A percentile compares a stretch with the other conserved stretches of the same genome.
Evolutionary conservation across 306 rosid genomes (phyloP).

Genomic region (Cicer yamashitae): DNA sequence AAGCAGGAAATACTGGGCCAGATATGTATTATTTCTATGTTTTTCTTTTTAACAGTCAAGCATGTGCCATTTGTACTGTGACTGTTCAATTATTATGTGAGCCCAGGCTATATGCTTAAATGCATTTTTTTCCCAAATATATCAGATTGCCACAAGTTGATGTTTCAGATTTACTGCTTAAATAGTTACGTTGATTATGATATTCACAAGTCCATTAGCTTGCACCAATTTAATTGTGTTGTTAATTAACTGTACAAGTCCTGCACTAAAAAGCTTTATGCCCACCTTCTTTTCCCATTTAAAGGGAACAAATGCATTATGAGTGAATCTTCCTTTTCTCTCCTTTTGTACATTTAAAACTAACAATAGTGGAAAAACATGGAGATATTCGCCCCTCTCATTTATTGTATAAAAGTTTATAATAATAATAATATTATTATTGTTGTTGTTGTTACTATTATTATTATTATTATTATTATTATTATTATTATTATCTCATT

Average conservation of each 20-base stretch:
- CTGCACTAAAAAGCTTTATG: conserved; percentile 17
- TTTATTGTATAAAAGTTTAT: not conserved
- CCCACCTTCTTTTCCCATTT: conserved; percentile 10
- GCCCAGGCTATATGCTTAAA: conserved; percentile 3
- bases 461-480: no score
- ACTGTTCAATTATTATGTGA: conserved; percentile 7
- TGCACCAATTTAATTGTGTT: conserved; percentile 13
- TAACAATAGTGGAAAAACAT: not conserved
- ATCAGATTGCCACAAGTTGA: conserved; percentile 23
- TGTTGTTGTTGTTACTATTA: not conserved
- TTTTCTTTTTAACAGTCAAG: not conserved
- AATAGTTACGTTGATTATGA: conserved; percentile 4
- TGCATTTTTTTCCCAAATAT: not conserved
- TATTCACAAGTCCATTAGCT: not conserved
- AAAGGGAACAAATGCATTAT: not conserved
- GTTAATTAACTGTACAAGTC: conserved; percentile 4
- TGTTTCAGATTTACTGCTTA: conserved; percentile 1
- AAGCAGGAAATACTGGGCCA: conserved; percentile 4
- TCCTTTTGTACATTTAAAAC: not conserved
- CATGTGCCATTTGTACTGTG: not conserved
- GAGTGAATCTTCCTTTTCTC: conserved; percentile 10
- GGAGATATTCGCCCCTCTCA: conserved; percentile 7
- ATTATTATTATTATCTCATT: conserved; percentile 8
- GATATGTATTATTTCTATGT: not conserved
- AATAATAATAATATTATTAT: no score